These are phyloP conservation scores for Ascocoryne sarcoides DNA, from an alignment of 2,329 filamentous ascomycete genomes.

Conservation along the genomic window DNA sequence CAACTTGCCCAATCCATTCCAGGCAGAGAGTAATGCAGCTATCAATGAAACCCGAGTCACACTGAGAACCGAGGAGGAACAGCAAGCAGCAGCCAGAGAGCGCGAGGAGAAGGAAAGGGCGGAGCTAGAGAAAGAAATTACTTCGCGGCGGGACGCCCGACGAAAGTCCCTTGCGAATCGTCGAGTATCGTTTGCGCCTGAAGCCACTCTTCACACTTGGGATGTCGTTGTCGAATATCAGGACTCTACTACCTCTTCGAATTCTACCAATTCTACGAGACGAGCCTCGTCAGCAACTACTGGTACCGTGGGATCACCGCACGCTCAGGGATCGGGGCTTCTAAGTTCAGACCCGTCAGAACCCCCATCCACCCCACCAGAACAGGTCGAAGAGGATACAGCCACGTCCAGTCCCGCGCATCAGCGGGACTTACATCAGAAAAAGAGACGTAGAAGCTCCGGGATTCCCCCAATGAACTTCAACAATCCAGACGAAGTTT, in stretches of 20 bases:
- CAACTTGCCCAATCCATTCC: constrained; percentile 39
- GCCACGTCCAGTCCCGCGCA: constrained; percentile 52
- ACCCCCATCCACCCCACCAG: constrained; percentile 52
- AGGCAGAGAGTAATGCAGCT: constrained; percentile 31
- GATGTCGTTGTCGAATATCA: constrained; percentile 81
- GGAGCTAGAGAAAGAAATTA: constrained; percentile 50
- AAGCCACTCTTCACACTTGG: constrained; percentile 95
- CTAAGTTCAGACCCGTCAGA: constrained; percentile 42
- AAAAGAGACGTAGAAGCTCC: constrained; percentile 54
- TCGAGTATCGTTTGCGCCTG: constrained; percentile 92
- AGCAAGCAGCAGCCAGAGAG: constrained; percentile 59
- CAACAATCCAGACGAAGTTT: constrained; percentile 55
- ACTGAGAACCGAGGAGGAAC: constrained; percentile 60
- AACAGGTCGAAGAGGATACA: constrained; percentile 51
- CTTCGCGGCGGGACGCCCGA: constrained; percentile 74
- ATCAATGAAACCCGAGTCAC: constrained; percentile 45
- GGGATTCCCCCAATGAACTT: constrained; percentile 56
- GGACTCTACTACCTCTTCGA: constrained; percentile 71
- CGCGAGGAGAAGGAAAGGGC: constrained; percentile 57
- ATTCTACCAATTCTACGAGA: constrained; percentile 66
- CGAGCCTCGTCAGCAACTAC: constrained; percentile 52
- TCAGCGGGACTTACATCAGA: constrained; percentile 56
- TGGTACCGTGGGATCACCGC: constrained; percentile 16
- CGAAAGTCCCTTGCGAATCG: constrained; percentile 89
- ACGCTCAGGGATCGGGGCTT: constrained; percentile 22